These are phyloP conservation scores for Camelina neglecta DNA, from an alignment of 345 rosid species.

Conservation along the genomic window DNA sequence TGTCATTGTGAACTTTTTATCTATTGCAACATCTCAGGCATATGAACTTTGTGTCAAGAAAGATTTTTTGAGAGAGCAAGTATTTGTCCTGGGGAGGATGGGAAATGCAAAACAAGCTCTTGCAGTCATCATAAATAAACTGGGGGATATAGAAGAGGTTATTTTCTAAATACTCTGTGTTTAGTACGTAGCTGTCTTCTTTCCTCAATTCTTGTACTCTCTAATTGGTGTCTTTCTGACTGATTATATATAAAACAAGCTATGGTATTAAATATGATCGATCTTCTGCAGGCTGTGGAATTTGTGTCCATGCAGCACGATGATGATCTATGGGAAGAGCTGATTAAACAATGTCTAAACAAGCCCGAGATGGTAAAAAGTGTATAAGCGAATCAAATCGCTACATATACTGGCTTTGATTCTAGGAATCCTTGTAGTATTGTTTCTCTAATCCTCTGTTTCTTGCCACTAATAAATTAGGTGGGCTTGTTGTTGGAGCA, in stretches of 20 bases:
- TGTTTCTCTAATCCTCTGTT: slow-evolving; percentile 17
- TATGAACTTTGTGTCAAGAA: slow-evolving; percentile 80
- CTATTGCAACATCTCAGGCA: slow-evolving; percentile 62
- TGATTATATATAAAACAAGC: neutral
- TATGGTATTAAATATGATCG: slow-evolving; percentile 22
- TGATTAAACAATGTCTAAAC: slow-evolving; percentile 90
- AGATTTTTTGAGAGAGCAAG: slow-evolving; percentile 91
- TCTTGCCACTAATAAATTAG: slow-evolving; percentile 52
- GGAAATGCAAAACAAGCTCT: slow-evolving; percentile 93
- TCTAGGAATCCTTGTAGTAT: neutral
- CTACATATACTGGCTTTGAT: slow-evolving; percentile 4
- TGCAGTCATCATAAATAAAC: slow-evolving; percentile 82
- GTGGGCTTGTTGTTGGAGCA: slow-evolving; percentile 96
- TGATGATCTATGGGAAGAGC: slow-evolving; percentile 99
- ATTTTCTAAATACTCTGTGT: neutral
- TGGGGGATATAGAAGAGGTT: slow-evolving; percentile 99
- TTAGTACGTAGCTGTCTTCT: slow-evolving; percentile 18
- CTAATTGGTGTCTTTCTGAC: slow-evolving; percentile 30
- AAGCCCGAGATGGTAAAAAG: slow-evolving; percentile 92
- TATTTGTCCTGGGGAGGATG: slow-evolving; percentile 97
- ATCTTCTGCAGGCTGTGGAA: slow-evolving; percentile 89
- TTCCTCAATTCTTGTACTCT: slow-evolving; percentile 1
- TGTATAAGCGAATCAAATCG: neutral
- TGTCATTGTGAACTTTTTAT: slow-evolving; percentile 40
- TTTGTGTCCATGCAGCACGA: slow-evolving; percentile 96